A percentile compares a stretch with the other conserved stretches of the same genome.
Conservation (phyloP, 139 green algal genomes). For the Nannochloris sp. region DNA sequence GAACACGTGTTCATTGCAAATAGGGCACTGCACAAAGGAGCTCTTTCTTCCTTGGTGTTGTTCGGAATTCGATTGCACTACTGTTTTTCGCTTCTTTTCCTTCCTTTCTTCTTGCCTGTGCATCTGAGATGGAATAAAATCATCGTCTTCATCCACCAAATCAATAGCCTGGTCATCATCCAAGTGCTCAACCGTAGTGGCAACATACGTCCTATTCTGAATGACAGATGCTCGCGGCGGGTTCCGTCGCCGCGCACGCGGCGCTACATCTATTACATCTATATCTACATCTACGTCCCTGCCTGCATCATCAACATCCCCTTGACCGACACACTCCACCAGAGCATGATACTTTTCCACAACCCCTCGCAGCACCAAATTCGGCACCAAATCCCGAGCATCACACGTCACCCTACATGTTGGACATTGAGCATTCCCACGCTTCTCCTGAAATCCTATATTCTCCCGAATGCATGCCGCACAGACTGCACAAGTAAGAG, state of each 20-base stretch:
- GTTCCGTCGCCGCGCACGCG: neutral
- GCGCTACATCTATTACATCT: neutral
- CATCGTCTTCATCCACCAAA: neutral
- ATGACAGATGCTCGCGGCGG: neutral
- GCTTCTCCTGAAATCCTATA: conserved; percentile 26
- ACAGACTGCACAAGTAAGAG: conserved; percentile 20
- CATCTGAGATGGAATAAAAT: neutral
- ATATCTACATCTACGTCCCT: neutral
- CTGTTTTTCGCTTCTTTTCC: neutral
- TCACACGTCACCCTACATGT: conserved; percentile 27
- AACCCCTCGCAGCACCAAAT: conserved; percentile 22
- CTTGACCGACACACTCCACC: neutral
- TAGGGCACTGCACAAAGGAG: conserved; percentile 26
- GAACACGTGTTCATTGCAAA: conserved; percentile 17
- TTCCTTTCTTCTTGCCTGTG: neutral
- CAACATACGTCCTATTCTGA: neutral
- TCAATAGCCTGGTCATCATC: conserved; percentile 1
- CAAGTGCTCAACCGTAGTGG: neutral
- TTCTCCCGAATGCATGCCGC: conserved; percentile 34
- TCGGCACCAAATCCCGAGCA: conserved; percentile 26
- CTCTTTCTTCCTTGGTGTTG: neutral
- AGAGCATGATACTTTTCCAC: conserved; percentile 12
- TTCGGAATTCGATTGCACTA: neutral
- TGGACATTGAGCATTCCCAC: conserved; percentile 18
- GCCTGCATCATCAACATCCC: neutral